A percentile compares a stretch with the other conserved stretches of the same genome.
These are phyloP conservation scores for Blepharisma japonicum DNA, from an alignment of 73 alveolate genomes.

Conservation along the genomic window DNA sequence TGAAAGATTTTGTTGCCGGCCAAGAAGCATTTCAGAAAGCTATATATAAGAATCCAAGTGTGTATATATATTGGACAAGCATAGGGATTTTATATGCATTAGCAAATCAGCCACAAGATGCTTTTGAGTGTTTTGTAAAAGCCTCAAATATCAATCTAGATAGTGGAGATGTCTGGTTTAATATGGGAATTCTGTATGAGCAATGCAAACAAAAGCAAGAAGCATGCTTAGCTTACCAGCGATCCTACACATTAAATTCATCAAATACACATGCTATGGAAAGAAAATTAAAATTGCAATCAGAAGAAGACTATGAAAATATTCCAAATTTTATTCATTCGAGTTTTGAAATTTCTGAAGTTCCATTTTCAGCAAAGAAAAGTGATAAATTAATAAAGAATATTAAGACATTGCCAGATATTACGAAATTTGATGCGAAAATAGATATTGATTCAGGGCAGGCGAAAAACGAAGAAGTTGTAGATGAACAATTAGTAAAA, in stretches of 20 bases:
- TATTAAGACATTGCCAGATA: too few relatives aligned
- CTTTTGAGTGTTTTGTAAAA: conserved; percentile 55
- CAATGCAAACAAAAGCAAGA: conserved; percentile 65
- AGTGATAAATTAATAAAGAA: too few relatives aligned
- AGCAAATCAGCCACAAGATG: conserved; percentile 39
- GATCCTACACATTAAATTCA: not conserved
- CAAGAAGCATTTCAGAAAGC: conserved; percentile 41
- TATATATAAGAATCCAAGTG: conserved; percentile 47
- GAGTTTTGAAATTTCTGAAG: too few relatives aligned
- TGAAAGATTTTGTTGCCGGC: conserved; percentile 38
- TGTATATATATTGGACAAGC: conserved; percentile 50
- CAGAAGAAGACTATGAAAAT: too few relatives aligned
- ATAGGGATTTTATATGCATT: conserved; percentile 47
- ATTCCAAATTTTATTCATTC: too few relatives aligned
- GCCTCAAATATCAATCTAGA: conserved; percentile 49
- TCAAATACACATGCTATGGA: not conserved
- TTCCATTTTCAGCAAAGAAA: too few relatives aligned
- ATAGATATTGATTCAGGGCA: too few relatives aligned
- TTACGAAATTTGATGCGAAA: too few relatives aligned
- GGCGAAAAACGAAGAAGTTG: not conserved
- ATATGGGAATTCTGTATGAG: conserved; percentile 61
- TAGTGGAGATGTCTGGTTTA: conserved; percentile 57
- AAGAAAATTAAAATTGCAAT: not conserved
- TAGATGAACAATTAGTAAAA: not conserved
- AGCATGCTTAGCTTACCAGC: conserved; percentile 53